Evolutionary conservation across 139 green algal genomes (phyloP).

Genomic region (Eudorina sp.): DNA sequence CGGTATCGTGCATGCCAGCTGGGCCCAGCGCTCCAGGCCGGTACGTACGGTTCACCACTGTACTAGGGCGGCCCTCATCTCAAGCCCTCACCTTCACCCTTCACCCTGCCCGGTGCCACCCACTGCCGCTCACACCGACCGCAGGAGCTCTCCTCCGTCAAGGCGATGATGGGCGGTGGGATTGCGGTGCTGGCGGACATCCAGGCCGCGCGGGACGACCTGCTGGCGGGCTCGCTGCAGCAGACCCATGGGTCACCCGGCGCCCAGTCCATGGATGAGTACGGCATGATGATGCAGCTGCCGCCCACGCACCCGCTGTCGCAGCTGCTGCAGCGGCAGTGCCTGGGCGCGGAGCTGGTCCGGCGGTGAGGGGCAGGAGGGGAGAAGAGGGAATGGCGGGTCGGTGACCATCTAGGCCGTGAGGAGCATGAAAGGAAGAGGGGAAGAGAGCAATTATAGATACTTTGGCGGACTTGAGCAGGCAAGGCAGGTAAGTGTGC

Average conservation of each 20-base stretch:
- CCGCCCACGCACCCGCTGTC: not conserved
- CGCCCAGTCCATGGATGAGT: not conserved
- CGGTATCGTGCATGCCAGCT: no score
- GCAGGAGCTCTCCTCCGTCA: conserved; percentile 32
- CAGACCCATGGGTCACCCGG: not conserved
- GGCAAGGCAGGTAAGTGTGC: no score
- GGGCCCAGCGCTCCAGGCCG: no score
- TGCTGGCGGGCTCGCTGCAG: not conserved
- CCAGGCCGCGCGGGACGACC: not conserved
- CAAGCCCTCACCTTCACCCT: no score
- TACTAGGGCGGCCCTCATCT: no score
- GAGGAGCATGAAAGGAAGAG: no score
- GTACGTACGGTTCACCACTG: no score
- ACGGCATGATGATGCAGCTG: not conserved
- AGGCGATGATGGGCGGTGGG: not conserved
- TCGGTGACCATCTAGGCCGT: not conserved
- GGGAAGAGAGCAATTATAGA: no score
- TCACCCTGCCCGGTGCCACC: no score
- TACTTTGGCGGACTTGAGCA: no score
- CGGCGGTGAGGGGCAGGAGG: not conserved
- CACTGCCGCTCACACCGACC: no score
- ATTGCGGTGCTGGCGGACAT: not conserved
- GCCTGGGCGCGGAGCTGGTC: conserved; percentile 3
- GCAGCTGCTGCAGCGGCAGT: conserved; percentile 36
- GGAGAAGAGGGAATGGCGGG: not conserved